Evolutionary conservation across 2,329 filamentous ascomycete species (phyloP), one percentile per base, ranked within the genome.

Genomic region (Epichloe scottii): DNA sequence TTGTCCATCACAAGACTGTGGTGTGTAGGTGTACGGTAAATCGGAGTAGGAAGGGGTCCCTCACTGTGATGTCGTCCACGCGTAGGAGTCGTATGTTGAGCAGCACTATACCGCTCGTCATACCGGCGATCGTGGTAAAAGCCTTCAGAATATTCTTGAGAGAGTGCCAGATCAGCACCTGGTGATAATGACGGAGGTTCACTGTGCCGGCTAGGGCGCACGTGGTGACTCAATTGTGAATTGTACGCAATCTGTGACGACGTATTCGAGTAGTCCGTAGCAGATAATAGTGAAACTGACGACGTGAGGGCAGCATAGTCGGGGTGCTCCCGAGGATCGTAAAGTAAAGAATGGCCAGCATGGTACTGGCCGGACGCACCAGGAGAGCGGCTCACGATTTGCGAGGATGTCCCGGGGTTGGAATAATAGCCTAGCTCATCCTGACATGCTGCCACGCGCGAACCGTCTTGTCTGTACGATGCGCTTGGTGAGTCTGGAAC

Each of bases 61-160:
- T 69, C 69, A 39, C 58, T 61, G 51, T 61, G 62, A 26, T 66
- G 64, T 3, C 71, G 69, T 26, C 70, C 75, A 53, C 72, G 68
- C 19, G 68, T 66, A 19, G 69, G 69, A 2, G 69, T 70, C 14
- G 63, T 63, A 54, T 67, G 65, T 45, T 65, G 67, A 11, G 60
- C 57, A 35, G 60, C 57, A 34, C 71, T 68, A 55, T 79, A 72
- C 48, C 72, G 70, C 40, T 68, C 63, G 23, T 73, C 71, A 26
- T 54, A 47, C 17, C 44, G 44, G 38, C 21, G 38, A 34, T 47
- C 33, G 10, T 43, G 17, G 19, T 70, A 66, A 7, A 70, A 72
- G 49, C 74, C 72, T 21, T 81, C 76, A 1, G 75, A 68, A n/a
- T 81, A 69, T 57, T 83, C 78, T 50, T 75, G 72, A 1, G 77